Base-by-base conservation (phyloP, 1,284 basidiomycete genomes). In the Ustilago hordei region DNA sequence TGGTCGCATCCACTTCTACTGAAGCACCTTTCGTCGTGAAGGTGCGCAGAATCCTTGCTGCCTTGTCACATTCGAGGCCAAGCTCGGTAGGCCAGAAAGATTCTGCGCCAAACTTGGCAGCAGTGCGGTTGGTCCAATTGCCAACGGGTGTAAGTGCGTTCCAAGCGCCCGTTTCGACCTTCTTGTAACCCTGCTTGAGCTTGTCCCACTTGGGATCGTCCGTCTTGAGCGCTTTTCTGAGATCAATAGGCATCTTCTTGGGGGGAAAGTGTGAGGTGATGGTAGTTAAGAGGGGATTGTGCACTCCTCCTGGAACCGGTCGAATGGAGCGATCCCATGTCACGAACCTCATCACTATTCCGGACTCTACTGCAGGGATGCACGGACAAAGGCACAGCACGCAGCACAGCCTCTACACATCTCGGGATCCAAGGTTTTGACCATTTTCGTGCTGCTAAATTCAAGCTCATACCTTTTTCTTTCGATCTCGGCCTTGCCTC, bases 31-130 rank as follows among this genome's bases (percentile, higher is more conserved):
- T 64, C 23, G 64, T 58, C 19, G 81, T 81, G 56, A 85, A 85
- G 19, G 81, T 82, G 36, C 69, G 68, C 11, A 85, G 59, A 58
- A 84, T 85, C 2, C 84, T 69, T 11, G 83, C 84, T 4, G 80
- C 81, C 62, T 85, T 85, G 65, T 82, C 81, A 52, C 80, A 70
- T 43, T 85, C 84, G 19, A 78, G 61, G 19, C 56, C 70, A 9
- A 84, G 68, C 43, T 74, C 61, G 0, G 78, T 83, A 13, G 84
- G 84, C 78, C 80, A 85, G 69, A 85, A 85, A 5, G 75, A 72
- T 60, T 85, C 83, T 32, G 79, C 75, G 43, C 84, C 84, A 8
- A 81, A 56, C 58, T 76, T 77, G 31, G 76, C 79, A 9, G 70
- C 73, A 13, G 71, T 67, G 8, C 65, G 64, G 59, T 83, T 82